A percentile compares a stretch with the other conserved stretches of the same genome.
Conservation (phyloP, 1,139 yeast genomes). For the Suhomyces atakaporum region DNA sequence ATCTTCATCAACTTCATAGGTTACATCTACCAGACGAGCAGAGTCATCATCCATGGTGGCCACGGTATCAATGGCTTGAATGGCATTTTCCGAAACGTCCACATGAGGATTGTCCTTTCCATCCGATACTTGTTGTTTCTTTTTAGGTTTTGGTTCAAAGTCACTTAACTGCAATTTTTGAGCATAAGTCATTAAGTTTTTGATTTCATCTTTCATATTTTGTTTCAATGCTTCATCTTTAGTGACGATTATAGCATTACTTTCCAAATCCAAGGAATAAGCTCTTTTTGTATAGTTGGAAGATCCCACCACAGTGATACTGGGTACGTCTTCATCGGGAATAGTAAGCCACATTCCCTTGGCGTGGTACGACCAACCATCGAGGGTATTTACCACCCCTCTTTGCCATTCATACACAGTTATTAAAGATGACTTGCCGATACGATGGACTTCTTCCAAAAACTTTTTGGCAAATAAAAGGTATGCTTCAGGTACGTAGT, state of each 20-base stretch:
- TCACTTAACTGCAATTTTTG: slow-evolving; percentile 54
- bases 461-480: slow-evolving; percentile 73
- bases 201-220: slow-evolving; percentile 63
- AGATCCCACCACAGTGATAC: slow-evolving; percentile 83
- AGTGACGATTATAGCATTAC: slow-evolving; percentile 80
- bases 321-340: slow-evolving; percentile 60
- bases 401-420: slow-evolving; percentile 79
- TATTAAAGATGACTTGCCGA: slow-evolving; percentile 51
- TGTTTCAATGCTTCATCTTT: slow-evolving; percentile 59
- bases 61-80: slow-evolving; percentile 15
- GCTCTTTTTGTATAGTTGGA: slow-evolving; percentile 93
- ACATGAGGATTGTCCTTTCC: slow-evolving; percentile 7
- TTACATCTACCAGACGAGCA: slow-evolving; percentile 17
- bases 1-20: slow-evolving; percentile 49
- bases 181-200: slow-evolving; percentile 58
- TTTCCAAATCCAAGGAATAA: slow-evolving; percentile 82
- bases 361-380: slow-evolving; percentile 99
- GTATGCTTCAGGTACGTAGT: slow-evolving; percentile 85
- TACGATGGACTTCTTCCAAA: slow-evolving; percentile 51
- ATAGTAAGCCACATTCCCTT: slow-evolving; percentile 88
- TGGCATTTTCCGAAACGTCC: slow-evolving; percentile 16
- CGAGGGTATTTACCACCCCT: slow-evolving; percentile 77
- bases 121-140: neutral
- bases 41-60: slow-evolving; percentile 14
- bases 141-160: slow-evolving; percentile 46